Percentiles rank a stretch among this genome's conserved stretches.
Conservation (phyloP, 805 yeast species). For the Kodamaea sagamina region DNA sequence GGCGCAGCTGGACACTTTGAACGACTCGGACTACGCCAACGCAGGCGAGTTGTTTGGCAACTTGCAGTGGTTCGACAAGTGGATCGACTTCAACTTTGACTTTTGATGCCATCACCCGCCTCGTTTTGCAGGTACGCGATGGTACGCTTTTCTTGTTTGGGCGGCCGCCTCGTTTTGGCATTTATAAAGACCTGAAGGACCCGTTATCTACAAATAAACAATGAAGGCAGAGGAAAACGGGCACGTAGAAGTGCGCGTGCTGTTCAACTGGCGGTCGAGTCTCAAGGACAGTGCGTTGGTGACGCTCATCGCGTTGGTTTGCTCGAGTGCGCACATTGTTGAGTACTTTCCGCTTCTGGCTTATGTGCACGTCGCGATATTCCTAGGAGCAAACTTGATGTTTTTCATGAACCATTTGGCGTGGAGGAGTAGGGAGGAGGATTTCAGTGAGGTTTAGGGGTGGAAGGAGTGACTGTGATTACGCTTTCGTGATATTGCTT, state of each 20-base stretch:
- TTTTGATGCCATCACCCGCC: slow-evolving; percentile 3
- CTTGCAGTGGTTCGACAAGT: slow-evolving; percentile 58
- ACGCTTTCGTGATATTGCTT: too few relatives aligned
- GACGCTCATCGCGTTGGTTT: not conserved
- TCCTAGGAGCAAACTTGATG: slow-evolving; percentile 3
- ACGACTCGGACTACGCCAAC: slow-evolving; percentile 18
- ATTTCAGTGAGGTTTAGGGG: not conserved
- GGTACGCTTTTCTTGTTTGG: not conserved
- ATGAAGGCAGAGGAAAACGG: not conserved
- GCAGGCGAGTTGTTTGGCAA: slow-evolving; percentile 41
- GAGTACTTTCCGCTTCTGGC: slow-evolving; percentile 3
- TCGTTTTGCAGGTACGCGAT: not conserved
- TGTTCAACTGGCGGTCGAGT: slow-evolving; percentile 1
- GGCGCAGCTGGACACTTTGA: slow-evolving; percentile 12
- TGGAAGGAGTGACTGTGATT: too few relatives aligned
- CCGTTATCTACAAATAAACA: not conserved
- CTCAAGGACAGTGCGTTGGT: not conserved
- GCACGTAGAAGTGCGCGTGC: not conserved
- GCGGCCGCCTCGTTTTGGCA: slow-evolving; percentile 3
- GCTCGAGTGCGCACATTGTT: slow-evolving; percentile 2
- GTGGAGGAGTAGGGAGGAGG: slow-evolving; percentile 1
- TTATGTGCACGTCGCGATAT: not conserved
- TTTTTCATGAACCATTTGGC: slow-evolving; percentile 4
- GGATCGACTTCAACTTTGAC: slow-evolving; percentile 38
- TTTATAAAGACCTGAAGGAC: too few relatives aligned